phyloP scores from a whole-genome alignment of 305 asterid genomes.

The Fraxinus baroniana region DNA sequence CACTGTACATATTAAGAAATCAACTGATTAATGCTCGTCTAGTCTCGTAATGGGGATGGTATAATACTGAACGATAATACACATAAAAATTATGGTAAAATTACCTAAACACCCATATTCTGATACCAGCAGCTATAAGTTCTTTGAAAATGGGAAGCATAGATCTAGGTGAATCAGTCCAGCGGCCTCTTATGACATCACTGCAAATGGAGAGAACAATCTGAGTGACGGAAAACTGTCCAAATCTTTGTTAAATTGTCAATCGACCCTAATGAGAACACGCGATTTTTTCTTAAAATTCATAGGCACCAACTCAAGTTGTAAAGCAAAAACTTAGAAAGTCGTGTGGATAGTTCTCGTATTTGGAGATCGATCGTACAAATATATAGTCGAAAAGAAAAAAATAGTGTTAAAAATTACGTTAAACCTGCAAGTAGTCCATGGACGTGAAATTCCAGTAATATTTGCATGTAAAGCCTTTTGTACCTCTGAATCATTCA shows the following conservation, averaged over 20 bases:
- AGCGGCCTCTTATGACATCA: slow-evolving; percentile 43
- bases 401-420: not conserved
- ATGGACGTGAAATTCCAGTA: slow-evolving; percentile 40
- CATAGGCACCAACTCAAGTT: not conserved
- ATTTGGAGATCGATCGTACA: not conserved
- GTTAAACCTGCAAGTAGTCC: slow-evolving; percentile 57
- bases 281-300: not conserved
- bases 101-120: slow-evolving; percentile 68
- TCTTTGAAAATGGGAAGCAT: slow-evolving; percentile 54
- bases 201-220: slow-evolving; percentile 24
- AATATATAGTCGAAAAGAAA: not conserved
- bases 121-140: slow-evolving; percentile 51
- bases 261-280: not conserved
- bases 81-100: not conserved
- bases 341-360: not conserved
- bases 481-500: slow-evolving; percentile 52
- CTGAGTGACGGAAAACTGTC: not conserved
- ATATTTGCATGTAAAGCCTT: slow-evolving; percentile 56
- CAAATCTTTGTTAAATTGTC: not conserved
- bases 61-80: not conserved
- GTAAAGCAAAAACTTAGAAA: not conserved
- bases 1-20: slow-evolving; percentile 28
- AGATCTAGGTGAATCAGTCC: slow-evolving; percentile 62
- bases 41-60: not conserved
- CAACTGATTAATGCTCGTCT: not conserved